Evolutionary conservation across 257 asterid genomes (phyloP).

Genomic region (Solanum sitiens): DNA sequence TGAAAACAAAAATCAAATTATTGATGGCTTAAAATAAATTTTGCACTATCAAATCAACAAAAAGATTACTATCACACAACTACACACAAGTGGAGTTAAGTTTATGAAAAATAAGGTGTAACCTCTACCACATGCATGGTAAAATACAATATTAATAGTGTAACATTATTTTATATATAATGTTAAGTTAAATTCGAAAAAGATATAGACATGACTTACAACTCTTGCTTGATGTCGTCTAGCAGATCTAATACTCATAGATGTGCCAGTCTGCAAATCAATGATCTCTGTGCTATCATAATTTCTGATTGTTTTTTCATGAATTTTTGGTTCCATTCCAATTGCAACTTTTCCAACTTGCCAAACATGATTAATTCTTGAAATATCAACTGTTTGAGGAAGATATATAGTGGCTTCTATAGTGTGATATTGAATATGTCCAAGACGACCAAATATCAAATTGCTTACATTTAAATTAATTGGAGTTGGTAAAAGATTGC

Average conservation of each 20-base stretch:
- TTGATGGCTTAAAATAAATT: not conserved
- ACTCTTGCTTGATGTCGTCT: slow-evolving; percentile 14
- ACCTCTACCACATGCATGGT: not conserved
- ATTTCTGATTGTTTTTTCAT: slow-evolving; percentile 17
- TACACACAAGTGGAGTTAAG: not conserved
- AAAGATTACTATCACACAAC: not conserved
- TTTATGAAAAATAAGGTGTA: not conserved
- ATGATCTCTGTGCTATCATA: slow-evolving; percentile 24
- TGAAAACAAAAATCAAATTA: not conserved
- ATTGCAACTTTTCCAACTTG: slow-evolving; percentile 26
- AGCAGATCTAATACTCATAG: not conserved
- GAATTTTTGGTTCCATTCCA: slow-evolving; percentile 26
- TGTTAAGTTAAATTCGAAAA: not conserved
- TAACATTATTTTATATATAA: not conserved
- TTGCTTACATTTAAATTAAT: slow-evolving; percentile 15
- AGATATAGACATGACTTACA: slow-evolving; percentile 15
- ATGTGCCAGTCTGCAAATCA: slow-evolving; percentile 14
- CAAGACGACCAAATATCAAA: not conserved
- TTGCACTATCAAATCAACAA: not conserved
- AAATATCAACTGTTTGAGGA: slow-evolving; percentile 13
- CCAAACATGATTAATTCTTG: slow-evolving; percentile 34
- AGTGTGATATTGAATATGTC: not conserved
- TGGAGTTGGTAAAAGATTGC: slow-evolving; percentile 20
- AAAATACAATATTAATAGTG: not conserved
- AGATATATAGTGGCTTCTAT: slow-evolving; percentile 26